Evolutionary conservation across 352 stramenopile genomes (phyloP), one percentile per base, ranked within the genome.

Genomic region (Phytophthora tubulina): DNA sequence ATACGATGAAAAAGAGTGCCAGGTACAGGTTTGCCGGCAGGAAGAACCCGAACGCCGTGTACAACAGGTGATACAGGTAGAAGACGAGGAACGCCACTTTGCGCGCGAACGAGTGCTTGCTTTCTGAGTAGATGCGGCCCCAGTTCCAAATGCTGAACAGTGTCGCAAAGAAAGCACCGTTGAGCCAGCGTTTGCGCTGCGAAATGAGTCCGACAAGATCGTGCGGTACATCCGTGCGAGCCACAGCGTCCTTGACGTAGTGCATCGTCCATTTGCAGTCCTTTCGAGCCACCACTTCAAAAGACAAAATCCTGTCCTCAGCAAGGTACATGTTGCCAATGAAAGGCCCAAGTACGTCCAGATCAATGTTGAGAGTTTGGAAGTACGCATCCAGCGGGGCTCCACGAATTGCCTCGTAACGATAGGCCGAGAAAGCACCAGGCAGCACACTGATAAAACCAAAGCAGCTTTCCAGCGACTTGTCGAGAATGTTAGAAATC

Each of bases 241-340:
- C 90, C 0, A 96, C 81, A 0, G 90, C 88, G 15, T 95, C 82
- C 42, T 95, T 92, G 32, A 96, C 86, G 61, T 95, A 97, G 46
- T 95, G 87, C 85, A 96, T 94, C 6, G 90, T 95, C 87, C 89
- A 97, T 49, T 78, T 91, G 73, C 88, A 95, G 48, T 88, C 80
- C 56, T 94, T 94, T 15, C 86, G 73, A 8, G 89, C 90, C 11
- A 97, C 76, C 35, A 97, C 71, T 73, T 97, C 87, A 63, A 96
- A 96, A 46, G 84, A 94, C 53, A 97, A 61, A 42, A 97, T 91
- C 38, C 90, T 80, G 63, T 97, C 90, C 64, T 97, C 90, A 0
- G 90, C 90, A 8, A 97, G 83, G 70, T 96, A 96, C 88, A 96
- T 96, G 68, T 97, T 97, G 51, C 86, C 88, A 50, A 84, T 80